Percentiles rank a stretch among this genome's conserved stretches.
phyloP scores from a whole-genome alignment of 768 basidiomycete species.

The Clathrus columnatus region DNA sequence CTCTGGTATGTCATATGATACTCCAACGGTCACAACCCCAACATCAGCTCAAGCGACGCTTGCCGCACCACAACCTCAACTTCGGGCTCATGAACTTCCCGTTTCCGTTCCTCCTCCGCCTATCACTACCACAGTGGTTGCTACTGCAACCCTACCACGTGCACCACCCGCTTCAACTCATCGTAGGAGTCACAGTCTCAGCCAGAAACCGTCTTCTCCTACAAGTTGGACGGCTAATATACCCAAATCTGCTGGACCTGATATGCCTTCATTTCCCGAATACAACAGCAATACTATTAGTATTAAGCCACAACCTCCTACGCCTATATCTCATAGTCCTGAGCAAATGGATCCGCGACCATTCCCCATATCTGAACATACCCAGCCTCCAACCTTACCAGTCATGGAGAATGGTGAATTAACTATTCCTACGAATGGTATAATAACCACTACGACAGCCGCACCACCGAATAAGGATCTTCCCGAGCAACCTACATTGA shows the following conservation, averaged over 20 bases:
- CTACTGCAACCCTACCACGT: conserved; percentile 42
- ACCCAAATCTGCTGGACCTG: conserved; percentile 61
- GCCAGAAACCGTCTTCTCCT: conserved; percentile 51
- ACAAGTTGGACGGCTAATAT: conserved; percentile 50
- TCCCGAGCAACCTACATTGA: conserved; percentile 16
- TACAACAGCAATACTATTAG: neutral
- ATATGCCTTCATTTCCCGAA: conserved; percentile 44
- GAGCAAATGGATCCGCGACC: neutral
- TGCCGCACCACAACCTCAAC: conserved; percentile 41
- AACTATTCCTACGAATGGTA: neutral
- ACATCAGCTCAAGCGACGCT: conserved; percentile 55
- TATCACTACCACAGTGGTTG: conserved; percentile 17
- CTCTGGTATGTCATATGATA: conserved; percentile 75
- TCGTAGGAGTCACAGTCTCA: conserved; percentile 75
- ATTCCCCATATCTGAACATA: conserved; percentile 21
- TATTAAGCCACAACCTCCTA: too few relatives aligned
- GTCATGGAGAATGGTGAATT: conserved; percentile 11
- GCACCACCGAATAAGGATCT: conserved; percentile 16
- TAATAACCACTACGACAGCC: neutral
- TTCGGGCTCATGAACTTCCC: conserved; percentile 43
- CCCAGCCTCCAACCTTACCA: neutral
- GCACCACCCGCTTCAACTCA: conserved; percentile 75
- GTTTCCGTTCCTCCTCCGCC: conserved; percentile 21
- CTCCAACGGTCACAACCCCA: conserved; percentile 34
- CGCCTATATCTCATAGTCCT: too few relatives aligned